phyloP scores from a whole-genome alignment of 2,329 filamentous ascomycete genomes.

The Curvularia spicifera region DNA sequence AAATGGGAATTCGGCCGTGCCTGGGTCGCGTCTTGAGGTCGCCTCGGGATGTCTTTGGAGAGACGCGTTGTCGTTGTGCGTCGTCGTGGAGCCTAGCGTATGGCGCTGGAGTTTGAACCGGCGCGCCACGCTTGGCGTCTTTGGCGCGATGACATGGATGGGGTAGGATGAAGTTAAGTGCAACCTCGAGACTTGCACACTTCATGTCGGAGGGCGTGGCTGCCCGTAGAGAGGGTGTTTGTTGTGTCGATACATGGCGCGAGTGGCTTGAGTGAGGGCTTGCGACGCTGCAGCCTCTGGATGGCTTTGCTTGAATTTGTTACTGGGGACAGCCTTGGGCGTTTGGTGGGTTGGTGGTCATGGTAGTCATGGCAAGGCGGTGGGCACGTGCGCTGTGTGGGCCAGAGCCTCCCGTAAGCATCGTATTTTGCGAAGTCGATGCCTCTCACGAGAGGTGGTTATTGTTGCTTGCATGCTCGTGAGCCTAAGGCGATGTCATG shows the following conservation, averaged over 20 bases:
- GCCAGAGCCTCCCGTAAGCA: not conserved
- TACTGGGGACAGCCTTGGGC: not conserved
- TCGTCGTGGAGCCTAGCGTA: not conserved
- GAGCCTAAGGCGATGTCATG: not conserved
- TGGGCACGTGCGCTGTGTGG: not conserved
- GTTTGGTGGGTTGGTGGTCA: not conserved
- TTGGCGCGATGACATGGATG: not conserved
- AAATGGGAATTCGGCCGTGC: constrained; percentile 4
- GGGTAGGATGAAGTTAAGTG: constrained; percentile 16
- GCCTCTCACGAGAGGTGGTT: not conserved
- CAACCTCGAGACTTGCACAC: constrained; percentile 9
- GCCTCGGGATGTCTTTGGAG: not conserved
- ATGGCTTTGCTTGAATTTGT: constrained; percentile 9
- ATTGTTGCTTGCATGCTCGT: not conserved
- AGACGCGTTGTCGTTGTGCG: not conserved
- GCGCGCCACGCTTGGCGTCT: not conserved
- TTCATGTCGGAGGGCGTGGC: constrained; percentile 8
- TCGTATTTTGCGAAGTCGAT: not conserved
- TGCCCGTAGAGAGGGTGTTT: not conserved
- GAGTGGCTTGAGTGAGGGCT: not conserved
- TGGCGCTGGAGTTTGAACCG: not conserved
- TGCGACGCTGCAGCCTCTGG: constrained; percentile 8
- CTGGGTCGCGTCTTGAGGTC: not conserved
- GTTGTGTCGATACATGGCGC: constrained; percentile 1
- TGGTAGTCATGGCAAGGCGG: not conserved